Percentiles rank a stretch among this genome's conserved stretches.
Evolutionary conservation across 2,329 filamentous ascomycete genomes (phyloP).

Genomic region (Penicillium sp.): DNA sequence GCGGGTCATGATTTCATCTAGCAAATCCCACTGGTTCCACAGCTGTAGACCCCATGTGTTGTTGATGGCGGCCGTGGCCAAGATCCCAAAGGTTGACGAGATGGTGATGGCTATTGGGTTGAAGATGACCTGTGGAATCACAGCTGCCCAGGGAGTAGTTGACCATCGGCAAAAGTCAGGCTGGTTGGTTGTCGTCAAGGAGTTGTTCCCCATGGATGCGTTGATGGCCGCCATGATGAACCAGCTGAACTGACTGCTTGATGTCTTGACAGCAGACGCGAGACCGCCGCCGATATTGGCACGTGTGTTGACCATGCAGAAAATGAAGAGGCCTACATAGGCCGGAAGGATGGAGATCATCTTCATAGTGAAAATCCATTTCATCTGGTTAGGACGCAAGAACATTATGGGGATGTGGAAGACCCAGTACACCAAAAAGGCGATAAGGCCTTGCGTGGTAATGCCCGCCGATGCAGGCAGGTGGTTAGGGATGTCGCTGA

Average conservation of each 20-base stretch:
- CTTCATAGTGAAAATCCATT: slow-evolving; percentile 24
- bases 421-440: slow-evolving; percentile 36
- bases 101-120: too few relatives aligned
- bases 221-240: slow-evolving; percentile 37
- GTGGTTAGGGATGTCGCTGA: slow-evolving; percentile 31
- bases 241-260: slow-evolving; percentile 31
- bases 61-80: slow-evolving; percentile 30
- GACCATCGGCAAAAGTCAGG: slow-evolving; percentile 45
- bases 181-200: slow-evolving; percentile 46
- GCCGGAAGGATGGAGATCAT: slow-evolving; percentile 24
- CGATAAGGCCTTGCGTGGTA: slow-evolving; percentile 33
- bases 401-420: slow-evolving; percentile 35
- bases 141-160: slow-evolving; percentile 35
- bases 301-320: slow-evolving; percentile 31
- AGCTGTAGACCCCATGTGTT: slow-evolving; percentile 32
- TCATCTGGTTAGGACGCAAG: slow-evolving; percentile 36
- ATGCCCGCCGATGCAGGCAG: slow-evolving; percentile 29
- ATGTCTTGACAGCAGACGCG: slow-evolving; percentile 14
- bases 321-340: slow-evolving; percentile 20
- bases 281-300: slow-evolving; percentile 27
- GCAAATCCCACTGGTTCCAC: slow-evolving; percentile 43
- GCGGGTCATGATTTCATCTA: slow-evolving; percentile 33
- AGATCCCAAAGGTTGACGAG: slow-evolving; percentile 40
- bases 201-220: slow-evolving; percentile 41
- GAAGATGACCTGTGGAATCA: slow-evolving; percentile 32